A percentile compares a stretch with the other conserved stretches of the same genome.
Conservation (phyloP, 352 stramenopile species). For the Pythium chondricola region DNA sequence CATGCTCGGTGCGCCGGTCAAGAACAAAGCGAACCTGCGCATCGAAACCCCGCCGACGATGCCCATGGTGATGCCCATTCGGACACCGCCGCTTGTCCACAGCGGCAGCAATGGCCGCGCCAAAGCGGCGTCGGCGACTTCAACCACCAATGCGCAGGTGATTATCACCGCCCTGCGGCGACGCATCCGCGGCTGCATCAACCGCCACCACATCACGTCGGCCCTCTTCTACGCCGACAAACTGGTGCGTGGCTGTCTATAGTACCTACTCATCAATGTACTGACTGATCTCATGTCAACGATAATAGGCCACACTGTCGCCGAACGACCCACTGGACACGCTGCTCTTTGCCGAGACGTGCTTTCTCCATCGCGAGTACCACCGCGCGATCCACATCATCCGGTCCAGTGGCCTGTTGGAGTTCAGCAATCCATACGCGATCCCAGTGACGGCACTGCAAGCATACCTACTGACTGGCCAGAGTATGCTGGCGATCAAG, state of each 20-base stretch:
- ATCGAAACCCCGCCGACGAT: slow-evolving; percentile 14
- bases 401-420: slow-evolving; percentile 38
- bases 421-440: slow-evolving; percentile 19
- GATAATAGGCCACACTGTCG: slow-evolving; percentile 44
- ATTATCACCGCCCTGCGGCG: slow-evolving; percentile 28
- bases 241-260: slow-evolving; percentile 27
- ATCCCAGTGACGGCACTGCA: slow-evolving; percentile 28
- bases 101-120: background rate
- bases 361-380: slow-evolving; percentile 59
- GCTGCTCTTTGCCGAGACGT: slow-evolving; percentile 75
- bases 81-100: slow-evolving; percentile 4
- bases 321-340: slow-evolving; percentile 35
- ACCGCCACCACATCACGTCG: slow-evolving; percentile 40
- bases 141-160: background rate
- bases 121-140: background rate
- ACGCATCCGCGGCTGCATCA: slow-evolving; percentile 39
- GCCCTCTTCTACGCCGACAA: slow-evolving; percentile 83
- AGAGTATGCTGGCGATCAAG: slow-evolving; percentile 77
- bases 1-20: too few species aligned
- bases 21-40: slow-evolving; percentile 5
- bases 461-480: slow-evolving; percentile 53
- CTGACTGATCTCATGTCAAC: too few species aligned
- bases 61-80: slow-evolving; percentile 13
- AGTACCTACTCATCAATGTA: too few species aligned
- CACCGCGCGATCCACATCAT: slow-evolving; percentile 75